phyloP scores from a whole-genome alignment of 495 filamentous ascomycete species.

The Aspergillus steynii region DNA sequence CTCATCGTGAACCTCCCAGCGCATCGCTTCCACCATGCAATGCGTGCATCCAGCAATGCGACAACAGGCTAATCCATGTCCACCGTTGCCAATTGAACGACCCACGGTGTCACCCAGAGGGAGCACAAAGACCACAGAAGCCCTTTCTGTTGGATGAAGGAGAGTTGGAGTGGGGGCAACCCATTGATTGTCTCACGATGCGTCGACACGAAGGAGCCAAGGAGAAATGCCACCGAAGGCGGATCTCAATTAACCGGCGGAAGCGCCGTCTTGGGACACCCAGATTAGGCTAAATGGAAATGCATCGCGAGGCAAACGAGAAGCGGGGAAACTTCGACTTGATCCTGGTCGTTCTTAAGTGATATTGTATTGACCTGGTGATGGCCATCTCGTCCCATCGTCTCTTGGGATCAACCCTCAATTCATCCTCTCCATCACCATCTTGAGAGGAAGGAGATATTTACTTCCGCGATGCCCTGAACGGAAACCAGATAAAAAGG shows the following conservation, averaged over 20 bases:
- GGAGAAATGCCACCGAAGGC: neutral
- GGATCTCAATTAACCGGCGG: slow-evolving; percentile 8
- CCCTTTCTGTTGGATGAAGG: neutral
- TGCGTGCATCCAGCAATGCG: slow-evolving; percentile 3
- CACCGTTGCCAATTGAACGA: neutral
- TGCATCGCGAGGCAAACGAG: neutral
- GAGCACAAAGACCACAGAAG: neutral
- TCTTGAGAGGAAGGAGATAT: no score
- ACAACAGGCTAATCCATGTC: neutral
- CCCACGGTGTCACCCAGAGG: neutral
- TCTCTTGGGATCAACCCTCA: neutral
- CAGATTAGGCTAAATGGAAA: neutral
- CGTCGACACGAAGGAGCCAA: neutral
- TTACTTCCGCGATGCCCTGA: neutral
- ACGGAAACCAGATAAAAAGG: neutral
- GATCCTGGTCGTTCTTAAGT: neutral
- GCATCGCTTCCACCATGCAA: neutral
- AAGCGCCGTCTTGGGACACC: slow-evolving; percentile 1
- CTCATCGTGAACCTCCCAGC: neutral
- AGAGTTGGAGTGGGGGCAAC: neutral
- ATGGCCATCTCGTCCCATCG: no score
- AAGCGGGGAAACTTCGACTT: neutral
- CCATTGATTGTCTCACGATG: neutral
- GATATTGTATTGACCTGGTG: no score
- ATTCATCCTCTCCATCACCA: neutral